A percentile compares a stretch with the other conserved stretches of the same genome.
These are phyloP conservation scores for Cetraspora pellucida DNA, from an alignment of 192 early-diverging fungal species.

Conservation along the genomic window DNA sequence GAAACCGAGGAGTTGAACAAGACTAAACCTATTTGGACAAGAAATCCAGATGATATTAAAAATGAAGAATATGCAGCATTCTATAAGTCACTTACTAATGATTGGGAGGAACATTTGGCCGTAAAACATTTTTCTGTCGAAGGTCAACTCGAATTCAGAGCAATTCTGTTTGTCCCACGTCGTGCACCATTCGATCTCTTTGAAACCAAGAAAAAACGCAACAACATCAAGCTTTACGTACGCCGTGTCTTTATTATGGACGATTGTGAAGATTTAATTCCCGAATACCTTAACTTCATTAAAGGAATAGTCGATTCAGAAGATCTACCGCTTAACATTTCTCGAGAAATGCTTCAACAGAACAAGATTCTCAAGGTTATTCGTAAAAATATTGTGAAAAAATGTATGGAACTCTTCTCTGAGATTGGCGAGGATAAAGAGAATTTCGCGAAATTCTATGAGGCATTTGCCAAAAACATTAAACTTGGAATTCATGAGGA, in stretches of 20 bases:
- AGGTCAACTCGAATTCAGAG: conserved; percentile 99
- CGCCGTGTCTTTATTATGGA: conserved; percentile 99
- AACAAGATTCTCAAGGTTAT: conserved; percentile 99
- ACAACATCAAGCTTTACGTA: conserved; percentile 99
- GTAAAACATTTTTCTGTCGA: conserved; percentile 99
- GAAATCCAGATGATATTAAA: conserved; percentile 97
- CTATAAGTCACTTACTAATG: conserved; percentile 99
- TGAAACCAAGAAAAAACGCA: conserved; percentile 99
- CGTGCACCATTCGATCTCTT: conserved; percentile 98
- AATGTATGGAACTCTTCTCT: conserved; percentile 97
- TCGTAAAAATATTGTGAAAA: conserved; percentile 99
- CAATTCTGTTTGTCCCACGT: conserved; percentile 95
- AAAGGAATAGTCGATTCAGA: conserved; percentile 99
- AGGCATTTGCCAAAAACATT: conserved; percentile 99
- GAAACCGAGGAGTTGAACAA: conserved; percentile 89
- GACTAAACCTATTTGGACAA: conserved; percentile 99
- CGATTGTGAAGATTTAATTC: conserved; percentile 99
- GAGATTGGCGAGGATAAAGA: conserved; percentile 99
- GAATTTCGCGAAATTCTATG: conserved; percentile 99
- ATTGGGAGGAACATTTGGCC: conserved; percentile 98
- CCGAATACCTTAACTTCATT: conserved; percentile 99
- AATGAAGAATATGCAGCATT: conserved; percentile 96
- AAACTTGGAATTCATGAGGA: conserved; percentile 99
- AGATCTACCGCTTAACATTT: conserved; percentile 99
- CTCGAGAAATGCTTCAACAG: conserved; percentile 99